Evolutionary conservation across 2,329 filamentous ascomycete species (phyloP).

Genomic region (Fonsecaea nubica): DNA sequence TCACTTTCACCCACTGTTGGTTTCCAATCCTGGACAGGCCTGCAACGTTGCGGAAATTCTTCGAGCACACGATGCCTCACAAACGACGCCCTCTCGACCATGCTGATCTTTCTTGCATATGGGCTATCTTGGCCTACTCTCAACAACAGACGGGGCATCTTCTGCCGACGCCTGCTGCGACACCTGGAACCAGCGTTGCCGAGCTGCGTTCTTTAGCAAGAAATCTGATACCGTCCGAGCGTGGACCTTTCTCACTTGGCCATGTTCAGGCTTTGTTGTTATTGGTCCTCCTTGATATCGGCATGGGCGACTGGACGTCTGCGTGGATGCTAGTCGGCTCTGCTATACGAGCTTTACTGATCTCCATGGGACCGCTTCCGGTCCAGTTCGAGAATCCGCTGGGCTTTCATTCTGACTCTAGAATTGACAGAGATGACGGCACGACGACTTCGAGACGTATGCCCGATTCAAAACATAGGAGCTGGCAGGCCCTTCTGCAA

Average conservation of each 20-base stretch:
- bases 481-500: slow-evolving; percentile 54
- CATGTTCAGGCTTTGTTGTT: slow-evolving; percentile 54
- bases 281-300: slow-evolving; percentile 59
- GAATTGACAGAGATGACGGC: neutral
- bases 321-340: slow-evolving; percentile 63
- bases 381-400: neutral
- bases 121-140: slow-evolving; percentile 54
- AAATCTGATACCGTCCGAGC: slow-evolving; percentile 48
- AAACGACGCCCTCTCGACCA: slow-evolving; percentile 10
- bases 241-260: slow-evolving; percentile 49
- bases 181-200: slow-evolving; percentile 6
- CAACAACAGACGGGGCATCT: slow-evolving; percentile 25
- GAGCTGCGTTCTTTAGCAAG: slow-evolving; percentile 40
- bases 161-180: neutral
- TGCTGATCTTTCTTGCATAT: slow-evolving; percentile 50
- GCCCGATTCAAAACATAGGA: slow-evolving; percentile 36
- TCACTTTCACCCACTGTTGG: slow-evolving; percentile 65
- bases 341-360: slow-evolving; percentile 57
- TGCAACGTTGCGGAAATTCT: slow-evolving; percentile 62
- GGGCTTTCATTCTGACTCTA: neutral
- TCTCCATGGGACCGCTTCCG: slow-evolving; percentile 38
- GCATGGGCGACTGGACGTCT: slow-evolving; percentile 53
- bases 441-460: slow-evolving; percentile 11
- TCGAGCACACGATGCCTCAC: slow-evolving; percentile 49
- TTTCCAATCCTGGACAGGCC: slow-evolving; percentile 66